Evolutionary conservation across 768 basidiomycete genomes (phyloP), one percentile per base, ranked within the genome.

Genomic region (Podaxis rugospora): DNA sequence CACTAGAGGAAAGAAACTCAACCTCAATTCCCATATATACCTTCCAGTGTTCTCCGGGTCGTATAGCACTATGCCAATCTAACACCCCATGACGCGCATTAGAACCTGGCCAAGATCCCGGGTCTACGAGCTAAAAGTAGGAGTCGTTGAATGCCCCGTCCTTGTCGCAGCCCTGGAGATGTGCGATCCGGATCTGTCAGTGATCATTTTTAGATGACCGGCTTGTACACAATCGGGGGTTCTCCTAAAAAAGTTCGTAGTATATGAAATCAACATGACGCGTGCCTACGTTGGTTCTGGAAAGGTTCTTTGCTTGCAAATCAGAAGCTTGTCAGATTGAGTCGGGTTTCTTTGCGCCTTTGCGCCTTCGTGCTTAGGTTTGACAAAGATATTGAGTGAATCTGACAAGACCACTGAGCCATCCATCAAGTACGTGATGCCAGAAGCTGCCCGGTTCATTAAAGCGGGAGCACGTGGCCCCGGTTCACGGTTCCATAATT

Each of bases 251-350:
- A 49, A 27, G 47, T 35, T 28, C 18, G 28, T 16, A 32, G 6
- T 32, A 49, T 21, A 57, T 57, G 56, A 50, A 57, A 57, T 50
- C 47, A 47, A 23, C 46, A 47, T 40, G 44, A 16, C 47, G 47
- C 16, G 56, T 16, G 35, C 47, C 47, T 57, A 44, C 42, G 37
- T 23, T 21, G 54, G 16, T 2, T 42, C 14, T 5, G 21, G 37
- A 55, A 44, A 18, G 6, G 23, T 42, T 55, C 21, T 40, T 55
- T 14, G 40, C 7, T 42, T n/a, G 40, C 25, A 25, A 7, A 7
- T 27, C 18, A 4, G 18, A 28, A 55, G 54, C 25, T 44, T 44
- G 40, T 42, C 23, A 25, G 25, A 28, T 3, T 27, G 25, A 44
- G 37, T 18, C 18, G 7, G 21, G 35, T 44, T 10, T 27, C 18